Evolutionary conservation across 106 monocot genomes (phyloP).

Genomic region (Vanilla planifolia): DNA sequence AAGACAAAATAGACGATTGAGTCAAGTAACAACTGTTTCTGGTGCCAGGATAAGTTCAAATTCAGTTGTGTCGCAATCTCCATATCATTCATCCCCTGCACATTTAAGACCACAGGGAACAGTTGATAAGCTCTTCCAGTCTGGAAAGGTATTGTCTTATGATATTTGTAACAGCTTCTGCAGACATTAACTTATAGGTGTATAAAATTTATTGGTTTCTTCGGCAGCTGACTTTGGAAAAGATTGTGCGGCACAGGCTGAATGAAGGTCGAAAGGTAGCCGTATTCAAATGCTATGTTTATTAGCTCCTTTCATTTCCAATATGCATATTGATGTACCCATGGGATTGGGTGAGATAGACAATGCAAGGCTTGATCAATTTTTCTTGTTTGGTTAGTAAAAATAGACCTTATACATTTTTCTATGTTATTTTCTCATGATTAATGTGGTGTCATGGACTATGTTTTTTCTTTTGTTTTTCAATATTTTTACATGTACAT

Average conservation of each 20-base stretch:
- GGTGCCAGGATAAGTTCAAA: conserved; percentile 17
- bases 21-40: conserved; percentile 19
- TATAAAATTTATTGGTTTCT: not conserved
- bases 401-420: no score
- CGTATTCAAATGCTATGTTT: not conserved
- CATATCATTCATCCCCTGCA: conserved; percentile 35
- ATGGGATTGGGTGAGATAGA: not conserved
- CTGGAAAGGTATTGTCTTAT: conserved; percentile 30
- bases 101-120: conserved; percentile 37
- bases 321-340: not conserved
- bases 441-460: no score
- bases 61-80: conserved; percentile 16
- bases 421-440: no score
- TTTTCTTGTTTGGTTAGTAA: not conserved
- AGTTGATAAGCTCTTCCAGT: conserved; percentile 49
- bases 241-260: conserved; percentile 51
- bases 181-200: not conserved
- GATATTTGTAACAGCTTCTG: conserved; percentile 1
- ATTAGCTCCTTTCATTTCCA: not conserved
- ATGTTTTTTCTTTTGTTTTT: no score
- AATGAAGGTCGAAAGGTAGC: conserved; percentile 57
- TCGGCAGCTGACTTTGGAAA: conserved; percentile 52
- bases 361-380: not conserved
- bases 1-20: conserved; percentile 28
- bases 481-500: no score